Evolutionary conservation across 305 asterid species (phyloP), one percentile per base, ranked within the genome.

Genomic region (Caryopteris hybrid): DNA sequence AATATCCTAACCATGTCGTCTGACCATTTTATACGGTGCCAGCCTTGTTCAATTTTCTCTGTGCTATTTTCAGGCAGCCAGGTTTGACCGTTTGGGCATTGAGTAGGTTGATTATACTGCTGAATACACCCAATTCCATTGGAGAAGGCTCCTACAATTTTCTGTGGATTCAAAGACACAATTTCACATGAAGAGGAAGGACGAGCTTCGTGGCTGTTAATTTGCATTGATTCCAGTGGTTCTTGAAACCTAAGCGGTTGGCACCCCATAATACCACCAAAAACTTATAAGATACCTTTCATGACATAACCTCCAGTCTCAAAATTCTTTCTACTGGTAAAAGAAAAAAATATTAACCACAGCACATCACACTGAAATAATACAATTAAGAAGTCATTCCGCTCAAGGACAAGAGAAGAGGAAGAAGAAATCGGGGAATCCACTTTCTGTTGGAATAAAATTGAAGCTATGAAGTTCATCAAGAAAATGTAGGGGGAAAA

Each of bases 11-110:
- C 81, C 86, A 81, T 83, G 11, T 79, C 71, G 16, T 77, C 64
- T 0, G 79, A 70, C 93, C 93, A 86, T 71, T 43, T 80, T 47
- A 79, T 66, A 29, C 79, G 73, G 8, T 73, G 74, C 79, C 78
- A 66, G 13, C 41, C 34, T 13, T 63, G 31, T 36, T 70, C 78
- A 4, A 9, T 66, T 61, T n/a, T 71, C 64, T 29, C 80, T n/a
- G 10, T 25, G 36, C 59, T 66, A 45, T 47, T 71, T 36, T 72
- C 74, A 59, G 46, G 4, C 2, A 46, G 39, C 17, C 34, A 46
- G 54, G 16, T 52, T n/a, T 27, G 39, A 65, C 16, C 48, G 57
- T 43, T 48, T 17, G 18, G 38, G 57, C 63, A 23, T 14, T 23
- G 65, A 27, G 11, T 45, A 23, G 75, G 56, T 45, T 50, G 83